These are phyloP conservation scores for Orbilia ellipsospora DNA, from an alignment of 2,329 filamentous ascomycete genomes.

Conservation along the genomic window DNA sequence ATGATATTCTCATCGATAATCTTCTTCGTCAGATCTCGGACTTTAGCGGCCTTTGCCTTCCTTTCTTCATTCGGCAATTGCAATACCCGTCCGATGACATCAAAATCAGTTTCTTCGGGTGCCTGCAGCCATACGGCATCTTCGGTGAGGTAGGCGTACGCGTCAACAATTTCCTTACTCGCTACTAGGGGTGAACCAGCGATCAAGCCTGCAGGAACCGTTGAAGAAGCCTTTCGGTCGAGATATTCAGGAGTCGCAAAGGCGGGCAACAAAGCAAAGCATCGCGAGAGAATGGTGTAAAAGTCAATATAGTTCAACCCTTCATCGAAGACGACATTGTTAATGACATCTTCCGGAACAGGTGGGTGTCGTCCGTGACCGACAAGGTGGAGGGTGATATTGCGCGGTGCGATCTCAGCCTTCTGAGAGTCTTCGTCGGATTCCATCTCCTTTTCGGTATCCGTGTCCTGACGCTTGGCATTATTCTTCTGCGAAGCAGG, in stretches of 20 bases:
- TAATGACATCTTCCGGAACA: slow-evolving; percentile 56
- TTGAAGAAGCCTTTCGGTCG: slow-evolving; percentile 59
- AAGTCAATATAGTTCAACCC: slow-evolving; percentile 59
- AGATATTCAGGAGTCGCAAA: slow-evolving; percentile 59
- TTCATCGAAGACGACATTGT: slow-evolving; percentile 59
- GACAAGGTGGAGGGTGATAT: slow-evolving; percentile 58
- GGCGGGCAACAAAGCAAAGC: slow-evolving; percentile 59
- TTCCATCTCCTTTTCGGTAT: slow-evolving; percentile 4
- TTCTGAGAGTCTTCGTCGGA: slow-evolving; percentile 44
- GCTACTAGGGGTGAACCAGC: slow-evolving; percentile 59
- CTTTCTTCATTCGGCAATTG: slow-evolving; percentile 66
- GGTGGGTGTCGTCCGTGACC: slow-evolving; percentile 57
- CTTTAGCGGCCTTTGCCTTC: slow-evolving; percentile 79
- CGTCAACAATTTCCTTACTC: slow-evolving; percentile 56
- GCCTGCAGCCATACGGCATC: slow-evolving; percentile 59
- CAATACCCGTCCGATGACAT: slow-evolving; percentile 59
- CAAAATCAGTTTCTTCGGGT: slow-evolving; percentile 58
- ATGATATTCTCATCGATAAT: slow-evolving; percentile 81
- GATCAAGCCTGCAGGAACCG: slow-evolving; percentile 59
- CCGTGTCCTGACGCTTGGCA: slow-evolving; percentile 25
- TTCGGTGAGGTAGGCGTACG: slow-evolving; percentile 59
- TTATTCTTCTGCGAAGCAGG: slow-evolving; percentile 31
- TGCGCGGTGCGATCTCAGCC: slow-evolving; percentile 26
- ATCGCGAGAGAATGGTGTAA: slow-evolving; percentile 58
- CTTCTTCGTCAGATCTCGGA: slow-evolving; percentile 76